Conservation (phyloP, 2,329 filamentous ascomycete species). For the Coniochaeta ligniaria region DNA sequence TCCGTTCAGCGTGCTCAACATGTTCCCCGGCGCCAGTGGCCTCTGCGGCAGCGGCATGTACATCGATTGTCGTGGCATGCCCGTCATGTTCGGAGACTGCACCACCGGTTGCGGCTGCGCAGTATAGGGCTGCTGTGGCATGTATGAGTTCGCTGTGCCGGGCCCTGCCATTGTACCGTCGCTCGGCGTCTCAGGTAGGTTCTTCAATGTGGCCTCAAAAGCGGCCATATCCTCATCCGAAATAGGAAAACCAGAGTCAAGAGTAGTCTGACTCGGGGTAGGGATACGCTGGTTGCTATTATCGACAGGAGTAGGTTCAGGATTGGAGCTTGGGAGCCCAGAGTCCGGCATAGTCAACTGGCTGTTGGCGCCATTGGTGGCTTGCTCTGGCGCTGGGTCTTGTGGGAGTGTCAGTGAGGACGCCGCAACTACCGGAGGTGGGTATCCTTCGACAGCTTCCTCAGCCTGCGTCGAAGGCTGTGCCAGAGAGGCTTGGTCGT, state of each 20-base stretch:
- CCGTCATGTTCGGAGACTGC: background rate
- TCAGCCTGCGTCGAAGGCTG: background rate
- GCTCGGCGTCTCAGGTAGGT: background rate
- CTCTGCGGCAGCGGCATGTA: no score
- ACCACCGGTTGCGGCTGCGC: background rate
- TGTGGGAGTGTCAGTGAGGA: background rate
- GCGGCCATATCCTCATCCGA: background rate
- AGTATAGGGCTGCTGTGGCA: background rate
- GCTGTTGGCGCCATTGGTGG: background rate
- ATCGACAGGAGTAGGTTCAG: no score
- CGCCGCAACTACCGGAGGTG: no score
- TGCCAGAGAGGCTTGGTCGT: background rate
- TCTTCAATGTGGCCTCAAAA: background rate
- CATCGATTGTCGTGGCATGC: no score
- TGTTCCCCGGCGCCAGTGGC: no score
- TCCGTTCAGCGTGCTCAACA: no score
- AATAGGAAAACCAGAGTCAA: background rate
- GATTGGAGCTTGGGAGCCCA: background rate
- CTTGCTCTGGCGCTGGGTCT: background rate
- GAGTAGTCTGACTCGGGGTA: no score
- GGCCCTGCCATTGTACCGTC: background rate
- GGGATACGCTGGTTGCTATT: no score
- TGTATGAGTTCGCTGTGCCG: background rate
- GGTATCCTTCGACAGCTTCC: no score
- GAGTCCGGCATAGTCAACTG: background rate